phyloP scores from a whole-genome alignment of 73 alveolate genomes.

The Paramecium bursaria region DNA sequence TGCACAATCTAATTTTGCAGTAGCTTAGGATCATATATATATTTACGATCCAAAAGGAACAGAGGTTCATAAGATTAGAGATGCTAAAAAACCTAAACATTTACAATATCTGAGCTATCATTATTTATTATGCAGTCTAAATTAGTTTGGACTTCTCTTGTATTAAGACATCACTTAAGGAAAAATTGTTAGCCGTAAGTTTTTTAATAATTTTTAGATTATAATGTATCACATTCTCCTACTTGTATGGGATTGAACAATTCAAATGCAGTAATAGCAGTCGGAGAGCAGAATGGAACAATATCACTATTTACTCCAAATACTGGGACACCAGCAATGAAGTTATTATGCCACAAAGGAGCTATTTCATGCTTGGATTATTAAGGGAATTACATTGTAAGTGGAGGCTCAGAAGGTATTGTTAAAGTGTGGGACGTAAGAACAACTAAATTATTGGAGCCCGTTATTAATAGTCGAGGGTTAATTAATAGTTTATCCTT shows the following conservation, averaged over 20 bases:
- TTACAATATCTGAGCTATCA: constrained; percentile 96
- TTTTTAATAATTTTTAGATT: background rate
- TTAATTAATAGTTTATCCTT: constrained; percentile 77
- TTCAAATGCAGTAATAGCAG: constrained; percentile 87
- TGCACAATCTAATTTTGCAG: constrained; percentile 64
- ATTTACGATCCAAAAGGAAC: constrained; percentile 95
- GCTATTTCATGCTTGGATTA: constrained; percentile 79
- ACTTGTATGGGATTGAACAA: constrained; percentile 82
- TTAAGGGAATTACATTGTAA: constrained; percentile 89
- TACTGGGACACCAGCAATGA: constrained; percentile 89
- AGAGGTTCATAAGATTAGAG: constrained; percentile 90
- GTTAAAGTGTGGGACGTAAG: constrained; percentile 96
- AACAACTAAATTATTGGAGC: constrained; percentile 76
- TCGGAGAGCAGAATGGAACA: constrained; percentile 92
- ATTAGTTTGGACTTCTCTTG: constrained; percentile 82
- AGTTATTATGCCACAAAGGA: constrained; percentile 94
- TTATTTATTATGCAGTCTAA: constrained; percentile 85
- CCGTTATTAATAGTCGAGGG: constrained; percentile 83
- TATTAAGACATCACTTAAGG: constrained; percentile 95
- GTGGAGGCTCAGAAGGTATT: constrained; percentile 95
- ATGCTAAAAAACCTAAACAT: constrained; percentile 82
- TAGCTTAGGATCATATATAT: constrained; percentile 88
- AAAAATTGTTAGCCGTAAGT: constrained; percentile 76
- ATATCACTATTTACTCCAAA: constrained; percentile 97
- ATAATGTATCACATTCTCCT: constrained; percentile 58